Conservation (phyloP, 305 asterid genomes). For the Galium porrigens region DNA sequence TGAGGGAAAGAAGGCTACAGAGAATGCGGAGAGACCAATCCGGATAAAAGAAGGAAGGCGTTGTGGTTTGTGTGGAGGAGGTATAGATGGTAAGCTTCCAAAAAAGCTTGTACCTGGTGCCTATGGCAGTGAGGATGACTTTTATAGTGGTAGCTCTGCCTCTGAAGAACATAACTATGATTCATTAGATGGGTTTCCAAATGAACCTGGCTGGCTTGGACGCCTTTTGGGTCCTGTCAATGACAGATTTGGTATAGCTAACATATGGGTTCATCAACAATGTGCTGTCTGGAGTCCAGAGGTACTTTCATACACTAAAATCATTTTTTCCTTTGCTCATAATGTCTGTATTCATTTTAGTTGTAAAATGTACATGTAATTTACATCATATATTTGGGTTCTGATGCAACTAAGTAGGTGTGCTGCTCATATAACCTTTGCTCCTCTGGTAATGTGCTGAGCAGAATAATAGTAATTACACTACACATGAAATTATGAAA, state of each 20-base stretch:
- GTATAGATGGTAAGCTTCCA: constrained; percentile 87
- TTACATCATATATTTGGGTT: not conserved
- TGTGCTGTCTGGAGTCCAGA: constrained; percentile 99
- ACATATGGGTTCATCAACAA: constrained; percentile 97
- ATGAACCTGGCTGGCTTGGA: constrained; percentile 91
- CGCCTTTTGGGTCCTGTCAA: constrained; percentile 89
- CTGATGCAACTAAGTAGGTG: not conserved
- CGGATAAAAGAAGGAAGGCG: constrained; percentile 65
- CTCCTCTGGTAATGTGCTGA: not conserved
- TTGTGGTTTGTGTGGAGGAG: constrained; percentile 95
- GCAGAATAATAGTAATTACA: not conserved
- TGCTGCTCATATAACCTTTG: not conserved
- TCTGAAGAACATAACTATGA: constrained; percentile 85
- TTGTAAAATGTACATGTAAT: not conserved
- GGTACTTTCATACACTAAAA: constrained; percentile 34
- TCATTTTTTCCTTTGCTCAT: not conserved
- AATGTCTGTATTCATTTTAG: not conserved
- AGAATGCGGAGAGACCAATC: constrained; percentile 29
- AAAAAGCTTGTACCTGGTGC: constrained; percentile 53
- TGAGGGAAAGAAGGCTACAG: constrained; percentile 20
- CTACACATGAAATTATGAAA: not conserved
- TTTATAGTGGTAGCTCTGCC: constrained; percentile 67
- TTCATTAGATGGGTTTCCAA: constrained; percentile 90
- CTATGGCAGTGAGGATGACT: constrained; percentile 66
- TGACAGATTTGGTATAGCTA: constrained; percentile 89